Conservation (phyloP, 331 rosid species). For the Acacia pycnantha region DNA sequence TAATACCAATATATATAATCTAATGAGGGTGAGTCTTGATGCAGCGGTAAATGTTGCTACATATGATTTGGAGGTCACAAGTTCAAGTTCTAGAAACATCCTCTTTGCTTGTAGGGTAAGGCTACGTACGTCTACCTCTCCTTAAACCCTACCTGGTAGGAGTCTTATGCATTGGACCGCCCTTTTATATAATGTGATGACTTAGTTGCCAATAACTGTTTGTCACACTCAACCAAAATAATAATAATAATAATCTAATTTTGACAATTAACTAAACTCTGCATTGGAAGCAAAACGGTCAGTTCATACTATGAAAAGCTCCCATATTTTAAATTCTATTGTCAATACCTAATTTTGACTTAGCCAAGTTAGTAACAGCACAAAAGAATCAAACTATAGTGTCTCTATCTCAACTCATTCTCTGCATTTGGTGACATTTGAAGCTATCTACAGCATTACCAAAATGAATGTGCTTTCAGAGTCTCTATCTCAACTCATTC, state of each 20-base stretch:
- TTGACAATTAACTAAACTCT: background rate
- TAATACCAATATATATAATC: background rate
- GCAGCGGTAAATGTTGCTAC: no score
- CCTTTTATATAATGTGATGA: background rate
- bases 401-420: background rate
- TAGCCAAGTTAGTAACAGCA: background rate
- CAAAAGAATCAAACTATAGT: background rate
- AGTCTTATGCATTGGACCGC: rapidly evolving
- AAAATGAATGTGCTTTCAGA: no score
- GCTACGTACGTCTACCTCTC: no score
- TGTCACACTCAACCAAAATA: background rate
- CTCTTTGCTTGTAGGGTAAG: no score
- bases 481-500: background rate
- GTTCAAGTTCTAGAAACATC: no score
- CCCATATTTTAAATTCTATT: background rate
- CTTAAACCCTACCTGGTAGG: rapidly evolving
- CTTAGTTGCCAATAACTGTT: background rate
- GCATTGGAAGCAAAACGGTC: background rate
- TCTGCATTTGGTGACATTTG: background rate
- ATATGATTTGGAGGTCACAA: no score
- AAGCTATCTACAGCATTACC: no score
- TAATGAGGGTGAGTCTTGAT: no score
- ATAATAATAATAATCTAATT: no score
- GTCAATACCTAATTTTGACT: background rate
- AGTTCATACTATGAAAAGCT: background rate